Conservation (phyloP, 2,329 filamentous ascomycete genomes). For the Uncinocarpus reesii region DNA sequence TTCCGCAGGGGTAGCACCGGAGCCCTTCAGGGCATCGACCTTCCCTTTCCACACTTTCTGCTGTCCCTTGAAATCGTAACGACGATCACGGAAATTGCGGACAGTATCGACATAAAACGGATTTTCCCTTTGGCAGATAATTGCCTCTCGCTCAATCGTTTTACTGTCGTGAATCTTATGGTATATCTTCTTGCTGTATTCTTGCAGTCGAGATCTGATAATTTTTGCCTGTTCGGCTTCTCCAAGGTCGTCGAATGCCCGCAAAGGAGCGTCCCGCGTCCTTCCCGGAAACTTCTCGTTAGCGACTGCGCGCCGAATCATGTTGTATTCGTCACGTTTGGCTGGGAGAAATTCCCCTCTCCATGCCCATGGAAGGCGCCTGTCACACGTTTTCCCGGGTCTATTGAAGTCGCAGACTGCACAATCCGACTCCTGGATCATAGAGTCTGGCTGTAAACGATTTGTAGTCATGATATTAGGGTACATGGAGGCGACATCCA, state of each 20-base stretch:
- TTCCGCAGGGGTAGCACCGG: constrained; percentile 64
- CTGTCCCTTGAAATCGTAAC: constrained; percentile 97
- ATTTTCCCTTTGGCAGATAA: constrained; percentile 96
- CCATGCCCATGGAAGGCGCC: constrained; percentile 93
- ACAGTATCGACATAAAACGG: constrained; percentile 98
- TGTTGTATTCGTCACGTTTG: constrained; percentile 97
- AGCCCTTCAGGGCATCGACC: constrained; percentile 71
- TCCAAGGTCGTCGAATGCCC: constrained; percentile 70
- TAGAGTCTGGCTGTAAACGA: constrained; percentile 92
- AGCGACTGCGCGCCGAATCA: constrained; percentile 84
- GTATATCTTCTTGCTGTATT: constrained; percentile 97
- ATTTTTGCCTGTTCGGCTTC: constrained; percentile 71
- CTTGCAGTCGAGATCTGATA: constrained; percentile 75
- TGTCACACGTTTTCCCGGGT: constrained; percentile 92
- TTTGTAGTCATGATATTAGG: constrained; percentile 99
- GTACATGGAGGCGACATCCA: constrained; percentile 99
- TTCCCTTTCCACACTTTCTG: constrained; percentile 99
- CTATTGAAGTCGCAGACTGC: constrained; percentile 97
- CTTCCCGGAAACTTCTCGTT: constrained; percentile 87
- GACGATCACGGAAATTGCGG: constrained; percentile 86
- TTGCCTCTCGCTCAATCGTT: constrained; percentile 86
- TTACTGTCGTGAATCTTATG: constrained; percentile 97
- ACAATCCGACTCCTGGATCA: constrained; percentile 93
- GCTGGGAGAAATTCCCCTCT: constrained; percentile 93
- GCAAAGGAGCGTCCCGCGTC: constrained; percentile 55